Evolutionary conservation across 1,284 basidiomycete genomes (phyloP).

Genomic region (Microbotryum lychnidis-dioicae): DNA sequence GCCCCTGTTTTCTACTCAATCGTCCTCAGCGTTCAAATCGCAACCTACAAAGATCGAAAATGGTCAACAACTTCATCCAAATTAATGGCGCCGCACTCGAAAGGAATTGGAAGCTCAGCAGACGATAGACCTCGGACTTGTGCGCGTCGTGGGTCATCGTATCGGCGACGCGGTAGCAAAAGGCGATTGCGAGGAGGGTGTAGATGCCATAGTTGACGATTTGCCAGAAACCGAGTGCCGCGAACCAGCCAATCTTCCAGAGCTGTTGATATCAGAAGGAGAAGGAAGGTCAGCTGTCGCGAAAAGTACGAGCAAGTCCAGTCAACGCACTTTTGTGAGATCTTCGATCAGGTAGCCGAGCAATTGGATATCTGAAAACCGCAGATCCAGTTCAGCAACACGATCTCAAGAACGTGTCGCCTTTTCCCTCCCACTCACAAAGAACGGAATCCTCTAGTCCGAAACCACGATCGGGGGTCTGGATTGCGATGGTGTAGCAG

Average conservation of each 20-base stretch:
- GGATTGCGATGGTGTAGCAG: slow-evolving; percentile 49
- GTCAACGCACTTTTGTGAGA: slow-evolving; percentile 20
- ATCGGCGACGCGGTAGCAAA: slow-evolving; percentile 61
- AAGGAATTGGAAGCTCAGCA: slow-evolving; percentile 33
- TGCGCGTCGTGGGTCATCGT: slow-evolving; percentile 45
- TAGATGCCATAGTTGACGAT: slow-evolving; percentile 65
- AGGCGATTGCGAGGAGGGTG: slow-evolving; percentile 60
- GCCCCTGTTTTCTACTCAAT: too few relatives aligned
- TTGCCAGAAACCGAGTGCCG: slow-evolving; percentile 45
- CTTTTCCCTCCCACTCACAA: neutral
- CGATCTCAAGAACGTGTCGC: neutral
- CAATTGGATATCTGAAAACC: slow-evolving; percentile 29
- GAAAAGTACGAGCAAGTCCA: neutral
- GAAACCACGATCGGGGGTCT: slow-evolving; percentile 35
- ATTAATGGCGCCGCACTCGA: slow-evolving; percentile 30
- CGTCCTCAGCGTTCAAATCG: too few relatives aligned
- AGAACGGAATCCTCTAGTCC: slow-evolving; percentile 29
- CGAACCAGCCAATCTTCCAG: slow-evolving; percentile 19
- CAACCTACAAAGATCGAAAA: slow-evolving; percentile 28
- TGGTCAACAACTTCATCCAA: slow-evolving; percentile 29
- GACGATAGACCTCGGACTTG: slow-evolving; percentile 17
- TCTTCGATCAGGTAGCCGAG: slow-evolving; percentile 34
- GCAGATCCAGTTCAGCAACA: neutral
- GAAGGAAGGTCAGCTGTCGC: neutral
- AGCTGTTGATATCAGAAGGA: neutral